Evolutionary conservation across 495 filamentous ascomycete species (phyloP), one percentile per base, ranked within the genome.

Genomic region (Annulohypoxylon stygium): DNA sequence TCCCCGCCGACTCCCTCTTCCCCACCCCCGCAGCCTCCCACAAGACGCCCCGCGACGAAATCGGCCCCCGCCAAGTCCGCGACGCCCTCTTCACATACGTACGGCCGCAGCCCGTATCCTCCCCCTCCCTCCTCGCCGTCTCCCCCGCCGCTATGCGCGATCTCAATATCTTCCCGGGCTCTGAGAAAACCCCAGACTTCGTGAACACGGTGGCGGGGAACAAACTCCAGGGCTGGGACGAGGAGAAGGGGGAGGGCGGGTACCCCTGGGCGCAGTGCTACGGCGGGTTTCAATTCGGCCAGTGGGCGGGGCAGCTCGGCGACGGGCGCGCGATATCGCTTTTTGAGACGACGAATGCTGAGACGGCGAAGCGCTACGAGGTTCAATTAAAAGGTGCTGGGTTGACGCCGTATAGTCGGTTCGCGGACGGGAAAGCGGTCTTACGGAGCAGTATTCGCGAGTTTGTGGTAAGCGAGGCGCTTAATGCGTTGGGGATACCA

Each of bases 251-350:
- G 80, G 85, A 89, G 48, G 82, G 86, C 26, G 89, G 95, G 39
- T 98, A 98, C 78, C 97, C 96, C 11, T 99, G 96, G 96, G 94
- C 97, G 37, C 95, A 98, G 81, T 98, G 95, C 78, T 99, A 99
- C 81, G 96, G 96, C 64, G 96, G 95, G 4, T 93, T 88, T 78
- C 91, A 93, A 73, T 93, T 93, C 78, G 93, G 93, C 39, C 87
- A 89, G 71, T 99, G 97, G 97, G 96, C 96, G 3, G 94, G 95
- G 7, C 96, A 99, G 80, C 89, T 99, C 9, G 96, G 96, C 65
- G 96, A 99, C 75, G 96, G 96, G 59, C 88, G 96, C 45, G 96
- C 95, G 30, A 97, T 99, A 72, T 95, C 93, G 54, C 85, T 99
- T 0, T 99, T 98, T 74, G 96, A 99, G 76, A 84, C 88, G 26